Evolutionary conservation across 441 rosid species (phyloP).

Genomic region (Populus tomentosa): DNA sequence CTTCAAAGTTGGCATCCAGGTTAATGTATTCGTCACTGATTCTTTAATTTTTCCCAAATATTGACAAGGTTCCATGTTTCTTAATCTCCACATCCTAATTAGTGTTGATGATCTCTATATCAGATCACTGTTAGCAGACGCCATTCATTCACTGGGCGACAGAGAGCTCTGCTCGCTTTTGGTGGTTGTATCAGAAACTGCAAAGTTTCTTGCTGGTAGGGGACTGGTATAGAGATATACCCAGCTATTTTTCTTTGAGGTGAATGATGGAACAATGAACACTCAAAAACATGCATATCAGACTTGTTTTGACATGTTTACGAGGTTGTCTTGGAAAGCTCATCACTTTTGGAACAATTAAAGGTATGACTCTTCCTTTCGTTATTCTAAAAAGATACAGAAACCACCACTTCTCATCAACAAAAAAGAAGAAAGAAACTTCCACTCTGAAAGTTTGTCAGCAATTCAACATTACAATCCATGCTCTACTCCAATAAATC

Average conservation of each 20-base stretch:
- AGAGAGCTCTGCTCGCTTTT: slow-evolving; percentile 46
- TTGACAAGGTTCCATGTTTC: not conserved
- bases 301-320: slow-evolving; percentile 41
- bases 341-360: slow-evolving; percentile 29
- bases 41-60: not conserved
- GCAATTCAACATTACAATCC: not conserved
- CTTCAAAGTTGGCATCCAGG: slow-evolving; percentile 45
- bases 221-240: not conserved
- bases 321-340: slow-evolving; percentile 45
- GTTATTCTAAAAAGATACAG: not conserved
- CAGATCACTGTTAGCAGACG: slow-evolving; percentile 39
- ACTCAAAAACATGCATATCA: not conserved
- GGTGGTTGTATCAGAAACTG: slow-evolving; percentile 41
- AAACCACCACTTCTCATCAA: not conserved
- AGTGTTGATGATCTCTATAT: slow-evolving; percentile 21
- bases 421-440: too few species aligned
- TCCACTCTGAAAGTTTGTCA: not conserved
- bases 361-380: slow-evolving; percentile 25
- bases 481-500: not conserved
- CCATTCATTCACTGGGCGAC: slow-evolving; percentile 29
- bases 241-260: not conserved
- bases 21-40: slow-evolving; percentile 10
- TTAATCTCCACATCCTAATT: slow-evolving; percentile 9
- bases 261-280: not conserved
- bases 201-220: slow-evolving; percentile 45